Percentiles rank a stretch among this genome's conserved stretches.
Evolutionary conservation across 495 filamentous ascomycete species (phyloP).

Genomic region (Aspergillus coremiiformis): DNA sequence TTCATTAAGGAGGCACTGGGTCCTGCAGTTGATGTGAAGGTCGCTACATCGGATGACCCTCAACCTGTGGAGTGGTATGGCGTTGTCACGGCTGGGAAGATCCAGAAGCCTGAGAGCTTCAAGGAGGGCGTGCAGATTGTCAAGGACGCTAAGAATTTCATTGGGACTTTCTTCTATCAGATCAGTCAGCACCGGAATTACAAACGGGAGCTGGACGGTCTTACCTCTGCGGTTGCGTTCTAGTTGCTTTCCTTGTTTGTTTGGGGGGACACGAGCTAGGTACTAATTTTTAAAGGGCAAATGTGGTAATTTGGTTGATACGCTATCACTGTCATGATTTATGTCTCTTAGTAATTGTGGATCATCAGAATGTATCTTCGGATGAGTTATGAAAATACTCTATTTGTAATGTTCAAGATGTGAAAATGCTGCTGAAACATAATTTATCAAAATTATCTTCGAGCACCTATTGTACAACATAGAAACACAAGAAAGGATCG

Average conservation of each 20-base stretch:
- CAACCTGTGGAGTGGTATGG: constrained; percentile 50
- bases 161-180: constrained; percentile 58
- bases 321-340: background rate
- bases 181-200: constrained; percentile 66
- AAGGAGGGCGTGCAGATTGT: constrained; percentile 32
- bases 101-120: constrained; percentile 27
- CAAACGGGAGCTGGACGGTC: constrained; percentile 62
- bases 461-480: background rate
- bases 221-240: background rate
- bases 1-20: constrained; percentile 50
- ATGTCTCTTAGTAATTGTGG: too few relatives aligned
- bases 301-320: background rate
- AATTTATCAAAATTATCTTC: too few relatives aligned
- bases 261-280: too few relatives aligned
- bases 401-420: too few relatives aligned
- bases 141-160: constrained; percentile 49
- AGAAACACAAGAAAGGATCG: background rate
- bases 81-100: constrained; percentile 25
- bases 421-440: too few relatives aligned
- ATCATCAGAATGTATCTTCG: background rate
- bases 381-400: background rate
- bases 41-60: constrained; percentile 37
- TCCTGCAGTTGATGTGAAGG: constrained; percentile 40
- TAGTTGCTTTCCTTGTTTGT: background rate
- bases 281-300: too few relatives aligned